phyloP scores from a whole-genome alignment of 805 yeast species.

The Myxozyma melibiosi region DNA sequence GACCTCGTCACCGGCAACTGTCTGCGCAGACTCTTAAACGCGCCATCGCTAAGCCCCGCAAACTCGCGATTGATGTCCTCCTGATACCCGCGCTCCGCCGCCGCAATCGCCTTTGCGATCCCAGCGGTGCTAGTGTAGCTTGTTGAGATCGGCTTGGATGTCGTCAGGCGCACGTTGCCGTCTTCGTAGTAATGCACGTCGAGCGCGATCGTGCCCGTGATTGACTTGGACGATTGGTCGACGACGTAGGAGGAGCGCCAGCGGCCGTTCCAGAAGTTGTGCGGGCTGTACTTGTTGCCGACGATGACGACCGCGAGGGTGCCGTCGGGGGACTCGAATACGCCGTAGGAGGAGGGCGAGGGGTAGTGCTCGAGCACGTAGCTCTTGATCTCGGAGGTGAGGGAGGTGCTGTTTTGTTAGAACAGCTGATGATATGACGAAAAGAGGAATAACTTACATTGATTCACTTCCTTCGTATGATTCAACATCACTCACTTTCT shows the following conservation, averaged over 20 bases:
- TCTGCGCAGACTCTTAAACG: conserved; percentile 84
- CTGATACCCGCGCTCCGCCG: conserved; percentile 63
- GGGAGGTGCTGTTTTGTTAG: conserved; percentile 37
- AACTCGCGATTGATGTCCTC: conserved; percentile 62
- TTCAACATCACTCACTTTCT: conserved; percentile 58
- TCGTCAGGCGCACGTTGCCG: conserved; percentile 83
- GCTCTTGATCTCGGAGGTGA: conserved; percentile 42
- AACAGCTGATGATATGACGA: conserved; percentile 20
- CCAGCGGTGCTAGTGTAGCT: conserved; percentile 33
- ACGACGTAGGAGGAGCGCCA: conserved; percentile 73
- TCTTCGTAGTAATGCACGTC: conserved; percentile 94
- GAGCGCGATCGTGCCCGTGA: conserved; percentile 59
- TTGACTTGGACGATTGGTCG: conserved; percentile 39
- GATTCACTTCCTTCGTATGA: conserved; percentile 36
- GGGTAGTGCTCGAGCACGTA: conserved; percentile 74
- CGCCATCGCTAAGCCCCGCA: conserved; percentile 70
- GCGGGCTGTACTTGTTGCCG: conserved; percentile 71
- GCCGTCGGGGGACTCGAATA: conserved; percentile 45
- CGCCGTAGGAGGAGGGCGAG: conserved; percentile 52
- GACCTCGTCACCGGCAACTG: conserved; percentile 90
- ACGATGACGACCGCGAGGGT: conserved; percentile 55
- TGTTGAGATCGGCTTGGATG: conserved; percentile 41
- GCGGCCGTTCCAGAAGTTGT: conserved; percentile 83
- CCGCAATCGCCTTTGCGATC: conserved; percentile 52
- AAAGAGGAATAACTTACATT: conserved; percentile 9